These are phyloP conservation scores for Chrysoporthe deuterocubensis DNA, from an alignment of 2,329 filamentous ascomycete genomes.

Conservation along the genomic window DNA sequence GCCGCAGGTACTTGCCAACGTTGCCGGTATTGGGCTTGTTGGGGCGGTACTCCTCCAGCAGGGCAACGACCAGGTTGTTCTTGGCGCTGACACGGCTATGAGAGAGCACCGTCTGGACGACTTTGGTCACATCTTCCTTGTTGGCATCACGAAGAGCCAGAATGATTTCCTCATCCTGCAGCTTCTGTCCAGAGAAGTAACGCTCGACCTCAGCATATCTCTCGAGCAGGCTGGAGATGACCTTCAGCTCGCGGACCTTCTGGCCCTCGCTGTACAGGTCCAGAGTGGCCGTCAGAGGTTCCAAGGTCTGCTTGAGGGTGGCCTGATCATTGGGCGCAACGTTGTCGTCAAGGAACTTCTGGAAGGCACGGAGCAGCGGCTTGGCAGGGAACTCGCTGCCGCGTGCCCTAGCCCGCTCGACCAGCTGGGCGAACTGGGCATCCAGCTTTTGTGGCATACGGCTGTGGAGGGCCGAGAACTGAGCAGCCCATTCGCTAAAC, in stretches of 20 bases:
- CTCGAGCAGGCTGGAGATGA: constrained; percentile 79
- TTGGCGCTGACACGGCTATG: constrained; percentile 92
- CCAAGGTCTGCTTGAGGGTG: constrained; percentile 72
- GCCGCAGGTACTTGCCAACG: constrained; percentile 84
- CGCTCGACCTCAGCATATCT: constrained; percentile 83
- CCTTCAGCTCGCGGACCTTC: constrained; percentile 85
- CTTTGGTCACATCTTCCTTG: constrained; percentile 85
- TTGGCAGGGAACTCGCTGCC: constrained; percentile 91
- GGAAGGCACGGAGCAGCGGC: constrained; percentile 79
- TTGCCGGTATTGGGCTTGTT: constrained; percentile 92
- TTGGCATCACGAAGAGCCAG: constrained; percentile 93
- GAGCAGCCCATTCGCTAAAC: constrained; percentile 94
- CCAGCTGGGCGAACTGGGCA: constrained; percentile 76
- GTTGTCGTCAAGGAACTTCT: constrained; percentile 88
- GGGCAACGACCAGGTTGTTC: constrained; percentile 89
- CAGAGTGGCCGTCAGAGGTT: constrained; percentile 78
- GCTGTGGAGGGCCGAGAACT: constrained; percentile 94
- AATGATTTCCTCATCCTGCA: constrained; percentile 91
- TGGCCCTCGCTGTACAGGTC: constrained; percentile 82
- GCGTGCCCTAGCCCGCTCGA: constrained; percentile 80
- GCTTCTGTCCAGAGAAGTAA: constrained; percentile 82
- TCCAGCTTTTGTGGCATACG: constrained; percentile 97
- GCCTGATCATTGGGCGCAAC: constrained; percentile 74
- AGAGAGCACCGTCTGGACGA: constrained; percentile 88
- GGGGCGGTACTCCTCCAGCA: constrained; percentile 91